Percentiles rank a stretch among this genome's conserved stretches.
Evolutionary conservation across 768 basidiomycete species (phyloP).

Genomic region (Cystofilobasidium capitatum): DNA sequence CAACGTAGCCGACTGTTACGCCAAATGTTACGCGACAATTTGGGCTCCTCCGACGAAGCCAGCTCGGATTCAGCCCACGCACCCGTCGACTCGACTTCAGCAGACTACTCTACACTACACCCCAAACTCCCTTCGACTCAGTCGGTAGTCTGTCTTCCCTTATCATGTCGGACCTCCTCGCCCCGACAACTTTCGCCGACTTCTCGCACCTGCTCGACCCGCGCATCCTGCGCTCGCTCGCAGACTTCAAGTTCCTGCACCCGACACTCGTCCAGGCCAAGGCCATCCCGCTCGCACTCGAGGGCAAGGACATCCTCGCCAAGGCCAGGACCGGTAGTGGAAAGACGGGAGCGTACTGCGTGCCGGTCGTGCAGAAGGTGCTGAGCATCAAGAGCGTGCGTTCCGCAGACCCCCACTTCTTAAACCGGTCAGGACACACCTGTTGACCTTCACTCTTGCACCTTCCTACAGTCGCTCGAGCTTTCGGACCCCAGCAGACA

Average conservation of each 20-base stretch:
- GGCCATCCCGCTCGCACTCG: conserved; percentile 83
- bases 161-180: conserved; percentile 26
- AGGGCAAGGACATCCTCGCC: conserved; percentile 76
- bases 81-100: background rate
- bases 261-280: conserved; percentile 88
- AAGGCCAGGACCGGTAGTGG: conserved; percentile 91
- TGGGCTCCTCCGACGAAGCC: background rate
- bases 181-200: conserved; percentile 41
- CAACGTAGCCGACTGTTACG: background rate
- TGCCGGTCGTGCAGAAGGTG: conserved; percentile 83
- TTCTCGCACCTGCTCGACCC: conserved; percentile 74
- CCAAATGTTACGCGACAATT: background rate
- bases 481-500: conserved; percentile 24
- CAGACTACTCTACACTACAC: too few species aligned
- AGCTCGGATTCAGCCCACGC: background rate
- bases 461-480: conserved; percentile 16
- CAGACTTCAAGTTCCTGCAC: conserved; percentile 76
- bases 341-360: conserved; percentile 91
- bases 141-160: too few species aligned
- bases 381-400: conserved; percentile 63
- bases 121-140: too few species aligned
- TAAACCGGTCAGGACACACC: too few species aligned
- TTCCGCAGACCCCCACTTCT: conserved; percentile 27
- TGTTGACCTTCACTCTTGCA: background rate
- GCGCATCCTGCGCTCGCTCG: conserved; percentile 76